Evolutionary conservation across 768 basidiomycete genomes (phyloP).

Genomic region (Russula foetens): DNA sequence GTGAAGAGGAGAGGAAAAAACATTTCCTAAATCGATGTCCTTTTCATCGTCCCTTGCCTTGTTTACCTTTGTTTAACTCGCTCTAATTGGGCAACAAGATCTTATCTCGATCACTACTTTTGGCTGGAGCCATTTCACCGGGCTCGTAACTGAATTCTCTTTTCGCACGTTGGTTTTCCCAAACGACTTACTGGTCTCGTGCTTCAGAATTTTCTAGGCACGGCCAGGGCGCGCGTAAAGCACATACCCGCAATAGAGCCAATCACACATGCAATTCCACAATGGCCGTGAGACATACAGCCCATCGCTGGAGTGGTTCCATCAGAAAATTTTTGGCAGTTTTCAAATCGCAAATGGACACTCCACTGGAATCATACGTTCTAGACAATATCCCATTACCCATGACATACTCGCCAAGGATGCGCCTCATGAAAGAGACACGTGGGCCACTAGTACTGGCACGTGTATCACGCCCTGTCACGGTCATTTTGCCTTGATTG

Average conservation of each 20-base stretch:
- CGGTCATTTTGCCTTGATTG: too few species aligned
- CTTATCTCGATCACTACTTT: neutral
- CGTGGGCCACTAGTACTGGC: too few species aligned
- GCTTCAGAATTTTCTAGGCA: neutral
- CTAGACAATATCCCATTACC: conserved; percentile 37
- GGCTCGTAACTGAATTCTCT: too few species aligned
- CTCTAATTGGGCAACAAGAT: too few species aligned
- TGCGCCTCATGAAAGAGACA: too few species aligned
- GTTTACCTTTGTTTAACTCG: too few species aligned
- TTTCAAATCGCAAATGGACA: neutral
- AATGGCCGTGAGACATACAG: conserved; percentile 33
- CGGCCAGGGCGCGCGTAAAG: neutral
- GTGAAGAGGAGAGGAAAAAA: conserved; percentile 17
- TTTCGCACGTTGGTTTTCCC: too few species aligned
- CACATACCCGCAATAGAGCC: conserved; percentile 37
- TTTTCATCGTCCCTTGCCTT: neutral
- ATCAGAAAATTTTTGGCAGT: neutral
- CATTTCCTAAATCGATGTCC: neutral
- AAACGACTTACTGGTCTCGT: neutral
- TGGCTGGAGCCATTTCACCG: too few species aligned
- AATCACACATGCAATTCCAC: conserved; percentile 37
- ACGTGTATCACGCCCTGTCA: too few species aligned
- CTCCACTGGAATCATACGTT: conserved; percentile 40
- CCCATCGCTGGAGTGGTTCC: conserved; percentile 29
- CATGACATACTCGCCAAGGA: conserved; percentile 37